Evolutionary conservation across 768 basidiomycete genomes (phyloP), one percentile per base, ranked within the genome.

Genomic region (Hemileccinum rubropunctum): DNA sequence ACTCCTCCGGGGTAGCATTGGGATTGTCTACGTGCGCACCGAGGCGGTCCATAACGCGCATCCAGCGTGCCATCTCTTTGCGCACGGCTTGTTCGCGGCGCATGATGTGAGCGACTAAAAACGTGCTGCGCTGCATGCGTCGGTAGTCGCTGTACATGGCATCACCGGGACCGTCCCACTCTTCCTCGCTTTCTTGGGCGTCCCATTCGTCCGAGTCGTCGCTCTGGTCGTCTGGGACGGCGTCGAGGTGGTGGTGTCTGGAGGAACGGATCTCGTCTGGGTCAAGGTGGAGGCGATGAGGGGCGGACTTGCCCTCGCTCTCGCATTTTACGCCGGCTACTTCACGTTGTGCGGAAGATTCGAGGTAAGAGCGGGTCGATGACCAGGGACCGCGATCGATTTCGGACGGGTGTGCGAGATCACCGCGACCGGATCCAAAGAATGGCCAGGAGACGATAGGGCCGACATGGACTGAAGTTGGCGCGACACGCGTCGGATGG

Each of bases 391-490:
- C 89, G n/a, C 90, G 82, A 58, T 89, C 74, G 32, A 92, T 74
- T 56, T 90, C 87, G 18, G 73, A 69, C 3, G 83, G 83, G 56
- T 86, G 85, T 3, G 67, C 56, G 20, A 89, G 76, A 50, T 88
- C 84, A 28, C 90, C 90, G 35, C 91, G 78, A 55, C 85, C 83
- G 4, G 88, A 86, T 40, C 90, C 90, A 63, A 93, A 93, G 75
- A 92, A 93, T 1, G 90, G 86, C 90, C 91, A 93, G 3, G 89
- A 91, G 43, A 92, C 80, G 59, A 93, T 92, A 8, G 86, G 86
- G 4, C 90, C 90, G 38, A 91, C 74, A 43, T 84, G 79, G 44
- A 77, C 72, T 43, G 55, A 37, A 21, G 53, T 33, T 50, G 68
- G 49, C n/a, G n/a, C n/a, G 52, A 53, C 40, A 53, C 58, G 53